phyloP scores from a whole-genome alignment of 1,139 yeast species.

The Nakaseomyces uthaithaninus region DNA sequence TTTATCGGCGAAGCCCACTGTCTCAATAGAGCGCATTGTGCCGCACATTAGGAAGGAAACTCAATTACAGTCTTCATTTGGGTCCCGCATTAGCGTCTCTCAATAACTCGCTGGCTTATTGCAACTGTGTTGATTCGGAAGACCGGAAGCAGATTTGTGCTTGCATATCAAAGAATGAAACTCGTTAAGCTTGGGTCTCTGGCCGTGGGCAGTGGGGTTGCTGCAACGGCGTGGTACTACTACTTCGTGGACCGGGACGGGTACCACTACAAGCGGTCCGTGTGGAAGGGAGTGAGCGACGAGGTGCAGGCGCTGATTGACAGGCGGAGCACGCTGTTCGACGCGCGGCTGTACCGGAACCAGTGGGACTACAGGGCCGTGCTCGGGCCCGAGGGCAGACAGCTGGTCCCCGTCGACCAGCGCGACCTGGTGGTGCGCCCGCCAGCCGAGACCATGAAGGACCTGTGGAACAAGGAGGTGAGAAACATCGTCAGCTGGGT shows the following conservation, averaged over 20 bases:
- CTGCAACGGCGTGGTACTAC: slow-evolving; percentile 24
- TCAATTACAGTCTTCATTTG: no score
- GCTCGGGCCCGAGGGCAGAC: not conserved
- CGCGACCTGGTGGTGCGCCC: slow-evolving; percentile 17
- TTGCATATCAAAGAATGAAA: slow-evolving; percentile 9
- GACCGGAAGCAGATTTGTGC: no score
- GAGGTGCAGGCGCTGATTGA: slow-evolving; percentile 23
- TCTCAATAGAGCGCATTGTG: no score
- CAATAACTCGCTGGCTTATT: no score
- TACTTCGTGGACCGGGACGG: slow-evolving; percentile 25
- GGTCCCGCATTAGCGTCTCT: no score
- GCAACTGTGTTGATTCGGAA: no score
- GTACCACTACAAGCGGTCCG: slow-evolving; percentile 21
- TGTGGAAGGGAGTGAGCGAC: slow-evolving; percentile 21
- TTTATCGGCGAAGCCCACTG: no score
- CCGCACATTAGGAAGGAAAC: no score
- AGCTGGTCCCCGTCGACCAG: slow-evolving; percentile 10
- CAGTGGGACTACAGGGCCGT: slow-evolving; percentile 2
- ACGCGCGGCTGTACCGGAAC: slow-evolving; percentile 5
- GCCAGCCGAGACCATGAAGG: slow-evolving; percentile 26
- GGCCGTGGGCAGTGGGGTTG: slow-evolving; percentile 16
- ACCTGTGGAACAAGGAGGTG: slow-evolving; percentile 29
- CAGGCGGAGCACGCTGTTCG: slow-evolving; percentile 13
- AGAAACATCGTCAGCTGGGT: slow-evolving; percentile 26
- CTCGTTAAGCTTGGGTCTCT: slow-evolving; percentile 22